Conservation (phyloP, 768 basidiomycete species). For the Termitomyces sp. region DNA sequence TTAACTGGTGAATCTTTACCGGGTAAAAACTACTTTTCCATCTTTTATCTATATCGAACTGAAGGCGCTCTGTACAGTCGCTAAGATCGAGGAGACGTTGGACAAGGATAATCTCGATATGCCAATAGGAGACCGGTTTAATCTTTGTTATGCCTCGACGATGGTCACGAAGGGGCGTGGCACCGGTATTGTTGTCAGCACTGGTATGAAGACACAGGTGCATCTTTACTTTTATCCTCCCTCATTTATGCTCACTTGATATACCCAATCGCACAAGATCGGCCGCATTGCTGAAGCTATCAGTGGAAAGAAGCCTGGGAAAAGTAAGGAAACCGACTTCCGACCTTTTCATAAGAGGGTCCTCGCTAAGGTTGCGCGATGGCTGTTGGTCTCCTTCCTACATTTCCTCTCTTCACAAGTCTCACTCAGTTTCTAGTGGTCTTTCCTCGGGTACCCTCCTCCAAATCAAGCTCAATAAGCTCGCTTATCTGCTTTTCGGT, state of each 20-base stretch:
- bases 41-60: not conserved
- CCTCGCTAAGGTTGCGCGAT: slow-evolving; percentile 19
- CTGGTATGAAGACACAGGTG: slow-evolving; percentile 54
- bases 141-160: slow-evolving; percentile 42
- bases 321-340: slow-evolving; percentile 14
- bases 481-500: slow-evolving; percentile 34
- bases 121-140: slow-evolving; percentile 40
- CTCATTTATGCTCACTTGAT: not conserved
- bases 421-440: slow-evolving; percentile 21
- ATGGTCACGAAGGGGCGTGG: slow-evolving; percentile 48
- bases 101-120: slow-evolving; percentile 29
- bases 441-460: slow-evolving; percentile 33
- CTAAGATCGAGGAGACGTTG: slow-evolving; percentile 34
- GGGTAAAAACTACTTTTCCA: slow-evolving; percentile 19
- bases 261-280: slow-evolving; percentile 20
- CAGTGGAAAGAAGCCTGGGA: slow-evolving; percentile 21
- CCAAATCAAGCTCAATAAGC: slow-evolving; percentile 33
- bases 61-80: slow-evolving; percentile 22
- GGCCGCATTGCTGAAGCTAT: slow-evolving; percentile 36
- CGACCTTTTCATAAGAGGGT: slow-evolving; percentile 24
- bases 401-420: not conserved
- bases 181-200: slow-evolving; percentile 41
- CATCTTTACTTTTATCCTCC: slow-evolving; percentile 17
- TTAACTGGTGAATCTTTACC: slow-evolving; percentile 53
- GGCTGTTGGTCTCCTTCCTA: slow-evolving; percentile 24